Base-by-base conservation (phyloP, 192 early-diverging fungal genomes). In the Mycoemilia scoparia region DNA sequence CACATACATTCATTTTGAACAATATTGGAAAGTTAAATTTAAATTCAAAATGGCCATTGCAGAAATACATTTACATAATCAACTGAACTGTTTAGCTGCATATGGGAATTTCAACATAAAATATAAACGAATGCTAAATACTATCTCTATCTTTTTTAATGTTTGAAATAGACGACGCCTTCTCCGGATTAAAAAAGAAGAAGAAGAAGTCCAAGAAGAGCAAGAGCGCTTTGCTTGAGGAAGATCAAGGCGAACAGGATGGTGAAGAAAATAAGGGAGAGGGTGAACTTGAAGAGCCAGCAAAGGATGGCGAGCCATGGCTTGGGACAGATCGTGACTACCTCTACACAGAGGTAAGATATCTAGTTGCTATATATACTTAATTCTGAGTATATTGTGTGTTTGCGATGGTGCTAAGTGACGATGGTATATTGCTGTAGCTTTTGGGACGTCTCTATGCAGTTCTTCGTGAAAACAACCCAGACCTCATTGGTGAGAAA, bases 401-500 rank as follows among this genome's bases (percentile, higher is more conserved):
- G 21, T 26, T 44, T 5, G 15, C 20, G 18, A 2, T 20, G 10
- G 5, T 6, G 13, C 38, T 19, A n/a, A n/a, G n/a, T n/a, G n/a
- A n/a, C n/a, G n/a, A n/a, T 21, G 39, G n/a, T n/a, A n/a, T n/a
- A n/a, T n/a, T n/a, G n/a, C n/a, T n/a, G n/a, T n/a, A 90, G 71
- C 77, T 96, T 11, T 62, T 98, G 25, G 61, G 66, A 14, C 79
- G 95, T 39, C 82, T 96, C 24, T 98, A 86, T 64, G 72, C 74
- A 46, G 78, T 85, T 17, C 69, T 96, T 39, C 79, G 74, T 27
- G 74, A 84, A 45, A 95, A 89, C 60, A 92, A 98, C 69, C 82
- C 87, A 13, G 87, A 90, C 30, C 67, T 91, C 28, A 76, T 61
- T 17, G 85, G 87, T 39, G 87, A 90, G 47, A 89, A 88, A 76